Evolutionary conservation across 345 rosid species (phyloP).

Genomic region (Turnera subulata): DNA sequence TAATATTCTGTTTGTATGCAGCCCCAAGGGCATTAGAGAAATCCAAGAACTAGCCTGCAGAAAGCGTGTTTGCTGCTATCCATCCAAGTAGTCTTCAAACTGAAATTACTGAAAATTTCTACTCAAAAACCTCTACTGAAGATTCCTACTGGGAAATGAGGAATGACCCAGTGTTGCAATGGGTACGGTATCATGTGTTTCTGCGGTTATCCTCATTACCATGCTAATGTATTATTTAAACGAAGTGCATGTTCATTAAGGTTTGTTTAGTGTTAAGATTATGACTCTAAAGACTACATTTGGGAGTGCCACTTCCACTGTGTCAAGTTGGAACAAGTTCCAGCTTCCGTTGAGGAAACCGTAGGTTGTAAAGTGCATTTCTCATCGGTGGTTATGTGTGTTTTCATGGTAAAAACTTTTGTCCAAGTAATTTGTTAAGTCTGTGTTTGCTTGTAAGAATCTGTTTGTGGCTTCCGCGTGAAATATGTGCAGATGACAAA

Average conservation of each 20-base stretch:
- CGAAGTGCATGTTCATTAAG: conserved; percentile 19
- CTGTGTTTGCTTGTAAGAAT: not conserved
- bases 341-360: conserved; percentile 19
- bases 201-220: conserved; percentile 18
- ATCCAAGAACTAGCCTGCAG: conserved; percentile 39
- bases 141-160: conserved; percentile 1
- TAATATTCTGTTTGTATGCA: conserved; percentile 14
- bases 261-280: conserved; percentile 14
- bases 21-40: conserved; percentile 71
- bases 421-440: conserved; percentile 15
- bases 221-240: conserved; percentile 5
- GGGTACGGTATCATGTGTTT: conserved; percentile 26
- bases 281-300: conserved; percentile 23
- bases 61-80: conserved; percentile 18
- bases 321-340: conserved; percentile 19
- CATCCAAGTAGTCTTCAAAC: conserved; percentile 21
- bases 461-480: not conserved
- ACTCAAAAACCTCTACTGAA: not conserved
- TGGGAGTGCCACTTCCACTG: conserved; percentile 14
- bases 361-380: conserved; percentile 43
- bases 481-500: not conserved
- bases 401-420: conserved; percentile 18
- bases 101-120: conserved; percentile 5
- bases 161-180: conserved; percentile 18
- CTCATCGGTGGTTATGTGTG: conserved; percentile 18